Base-by-base conservation (phyloP, 73 alveolate genomes). In the Uronychia binucleata region DNA sequence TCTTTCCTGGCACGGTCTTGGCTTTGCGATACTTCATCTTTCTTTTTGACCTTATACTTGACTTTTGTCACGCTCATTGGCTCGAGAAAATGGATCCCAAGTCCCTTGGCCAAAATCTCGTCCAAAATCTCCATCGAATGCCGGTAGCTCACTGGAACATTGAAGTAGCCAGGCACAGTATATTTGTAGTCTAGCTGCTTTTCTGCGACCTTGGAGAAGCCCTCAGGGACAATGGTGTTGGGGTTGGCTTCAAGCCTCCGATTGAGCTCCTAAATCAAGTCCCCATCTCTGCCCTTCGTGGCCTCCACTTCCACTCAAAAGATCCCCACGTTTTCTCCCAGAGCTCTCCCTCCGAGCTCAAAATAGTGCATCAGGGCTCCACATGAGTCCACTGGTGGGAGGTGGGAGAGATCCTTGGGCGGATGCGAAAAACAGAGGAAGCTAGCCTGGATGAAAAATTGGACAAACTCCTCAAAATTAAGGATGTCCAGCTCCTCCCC, bases 201-300 rank as follows among this genome's bases (percentile, higher is more conserved):
- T 27, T 90, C 97, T 14, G 57, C 75, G 0, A 82, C 86, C 28
- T 84, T 86, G 32, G 82, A 58, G 82, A 86, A 93, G 26, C 97
- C 98, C 33, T 91, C 94, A 30, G 98, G 98, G 29, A 94, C 67
- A 14, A 76, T 86, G 35, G 87, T 79, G 30, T 78, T 82, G 0
- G 96, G 96, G 78, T 94, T 83, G 30, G 74, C 78, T 31, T 77
- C 85, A 33, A 94, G 82, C 32, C 90, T 57, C 59, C 79, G 74
- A 79, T 94, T 94, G 33, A 94, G 89, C 85, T 93, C 88, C 57
- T 82, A 81, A 5, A 94, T 78, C 27, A 94, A 83, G 28, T 92
- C 95, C 60, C 79, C 74, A 59, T 94, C 96, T 26, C 92, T 93
- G 32, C 93, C 88, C 35, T 35, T 74, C 34, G 28, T 1, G 25